phyloP scores from a whole-genome alignment of 352 stramenopile genomes.

The Pythium phragmiticola region DNA sequence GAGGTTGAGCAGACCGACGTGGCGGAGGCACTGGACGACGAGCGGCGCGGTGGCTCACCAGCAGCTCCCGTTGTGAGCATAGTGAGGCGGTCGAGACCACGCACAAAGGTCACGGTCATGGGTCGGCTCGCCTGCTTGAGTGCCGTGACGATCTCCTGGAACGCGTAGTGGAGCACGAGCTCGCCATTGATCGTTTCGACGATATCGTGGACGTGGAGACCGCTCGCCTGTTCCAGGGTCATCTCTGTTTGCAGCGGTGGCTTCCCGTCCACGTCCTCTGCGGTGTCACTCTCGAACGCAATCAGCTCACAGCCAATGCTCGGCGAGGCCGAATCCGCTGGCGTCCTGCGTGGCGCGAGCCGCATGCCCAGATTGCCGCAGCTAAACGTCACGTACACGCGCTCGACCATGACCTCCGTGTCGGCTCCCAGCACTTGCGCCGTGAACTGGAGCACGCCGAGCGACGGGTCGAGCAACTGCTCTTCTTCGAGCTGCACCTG shows the following conservation, averaged over 20 bases:
- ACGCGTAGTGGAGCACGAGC: slow-evolving; percentile 33
- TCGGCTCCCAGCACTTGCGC: slow-evolving; percentile 35
- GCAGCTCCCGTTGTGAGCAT: background rate
- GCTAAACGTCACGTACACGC: slow-evolving; percentile 47
- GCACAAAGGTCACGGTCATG: slow-evolving; percentile 48
- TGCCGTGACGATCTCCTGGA: slow-evolving; percentile 31
- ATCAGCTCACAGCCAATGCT: slow-evolving; percentile 32
- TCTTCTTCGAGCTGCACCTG: slow-evolving; percentile 46
- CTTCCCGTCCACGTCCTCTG: background rate
- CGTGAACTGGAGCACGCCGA: slow-evolving; percentile 33
- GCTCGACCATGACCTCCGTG: slow-evolving; percentile 38
- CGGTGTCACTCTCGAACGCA: slow-evolving; percentile 20
- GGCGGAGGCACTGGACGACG: slow-evolving; percentile 8
- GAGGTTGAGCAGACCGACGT: slow-evolving; percentile 18
- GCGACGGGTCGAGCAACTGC: slow-evolving; percentile 36
- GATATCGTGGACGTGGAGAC: slow-evolving; percentile 31
- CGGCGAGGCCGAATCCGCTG: background rate
- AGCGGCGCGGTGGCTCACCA: background rate
- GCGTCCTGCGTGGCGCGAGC: slow-evolving; percentile 26
- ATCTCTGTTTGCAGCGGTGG: slow-evolving; percentile 1
- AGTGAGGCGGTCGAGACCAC: slow-evolving; percentile 34
- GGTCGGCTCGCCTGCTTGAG: slow-evolving; percentile 45
- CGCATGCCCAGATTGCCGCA: slow-evolving; percentile 44
- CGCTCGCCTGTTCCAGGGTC: background rate
- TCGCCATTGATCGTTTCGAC: slow-evolving; percentile 53